A percentile compares a stretch with the other conserved stretches of the same genome.
Evolutionary conservation across 352 stramenopile genomes (phyloP).

Genomic region (Phytopythium helicoides): DNA sequence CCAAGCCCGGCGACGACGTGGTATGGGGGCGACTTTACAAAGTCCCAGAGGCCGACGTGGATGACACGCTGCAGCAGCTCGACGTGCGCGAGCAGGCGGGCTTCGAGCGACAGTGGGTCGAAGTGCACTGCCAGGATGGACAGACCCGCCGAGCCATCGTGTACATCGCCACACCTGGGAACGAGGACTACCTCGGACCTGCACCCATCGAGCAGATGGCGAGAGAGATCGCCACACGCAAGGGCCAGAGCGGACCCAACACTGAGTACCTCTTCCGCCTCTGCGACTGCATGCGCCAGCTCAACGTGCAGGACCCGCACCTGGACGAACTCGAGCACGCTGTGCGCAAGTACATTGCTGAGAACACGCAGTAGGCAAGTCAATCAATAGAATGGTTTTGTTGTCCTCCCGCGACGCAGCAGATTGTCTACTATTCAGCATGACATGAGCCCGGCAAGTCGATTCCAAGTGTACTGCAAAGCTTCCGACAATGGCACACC

Average conservation of each 20-base stretch:
- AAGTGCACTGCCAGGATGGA: conserved; percentile 52
- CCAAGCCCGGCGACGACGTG: conserved; percentile 34
- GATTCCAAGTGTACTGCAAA: conserved; percentile 5
- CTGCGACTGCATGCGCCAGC: conserved; percentile 23
- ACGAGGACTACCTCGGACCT: conserved; percentile 65
- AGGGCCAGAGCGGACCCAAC: conserved; percentile 51
- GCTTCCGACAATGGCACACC: conserved; percentile 2
- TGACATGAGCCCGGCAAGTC: conserved; percentile 1
- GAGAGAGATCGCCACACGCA: conserved; percentile 43
- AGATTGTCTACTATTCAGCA: no score
- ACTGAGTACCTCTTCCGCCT: conserved; percentile 61
- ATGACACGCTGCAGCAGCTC: conserved; percentile 54
- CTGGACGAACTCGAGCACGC: conserved; percentile 7
- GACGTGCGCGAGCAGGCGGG: conserved; percentile 66
- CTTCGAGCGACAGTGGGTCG: conserved; percentile 50
- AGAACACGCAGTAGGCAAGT: no score
- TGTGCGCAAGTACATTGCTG: not conserved
- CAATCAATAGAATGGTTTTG: no score
- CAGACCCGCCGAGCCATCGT: conserved; percentile 42
- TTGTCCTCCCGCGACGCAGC: no score
- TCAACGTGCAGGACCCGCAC: conserved; percentile 10
- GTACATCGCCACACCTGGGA: conserved; percentile 61
- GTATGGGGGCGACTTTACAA: conserved; percentile 70
- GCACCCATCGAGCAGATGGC: conserved; percentile 46
- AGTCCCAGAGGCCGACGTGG: conserved; percentile 51